Conservation (phyloP, 2,329 filamentous ascomycete species). For the Colletotrichum falcatum region DNA sequence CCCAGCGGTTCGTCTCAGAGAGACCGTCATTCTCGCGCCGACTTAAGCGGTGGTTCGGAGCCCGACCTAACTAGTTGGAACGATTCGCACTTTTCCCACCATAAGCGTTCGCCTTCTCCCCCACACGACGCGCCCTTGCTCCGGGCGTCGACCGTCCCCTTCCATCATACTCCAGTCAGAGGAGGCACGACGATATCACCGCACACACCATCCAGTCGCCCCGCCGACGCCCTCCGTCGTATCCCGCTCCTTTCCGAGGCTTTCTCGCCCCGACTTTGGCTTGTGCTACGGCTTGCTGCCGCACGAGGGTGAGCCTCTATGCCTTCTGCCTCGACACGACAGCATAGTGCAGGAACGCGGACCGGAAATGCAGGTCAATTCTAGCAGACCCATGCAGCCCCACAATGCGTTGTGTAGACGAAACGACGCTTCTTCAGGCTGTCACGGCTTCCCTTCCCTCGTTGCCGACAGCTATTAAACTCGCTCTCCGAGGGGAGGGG, state of each 20-base stretch:
- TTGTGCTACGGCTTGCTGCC: constrained; percentile 24
- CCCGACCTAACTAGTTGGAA: constrained; percentile 30
- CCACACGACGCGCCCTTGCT: background rate
- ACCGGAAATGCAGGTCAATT: constrained; percentile 29
- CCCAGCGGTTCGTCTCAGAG: background rate
- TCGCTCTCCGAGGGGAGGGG: constrained; percentile 13
- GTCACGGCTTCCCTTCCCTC: constrained; percentile 30
- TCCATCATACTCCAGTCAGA: constrained; percentile 6
- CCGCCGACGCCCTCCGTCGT: constrained; percentile 7
- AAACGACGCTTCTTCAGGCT: background rate
- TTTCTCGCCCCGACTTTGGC: constrained; percentile 18
- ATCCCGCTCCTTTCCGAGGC: constrained; percentile 28
- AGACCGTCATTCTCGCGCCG: constrained; percentile 8
- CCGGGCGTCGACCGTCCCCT: background rate
- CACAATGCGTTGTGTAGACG: constrained; percentile 6
- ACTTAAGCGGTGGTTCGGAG: constrained; percentile 19
- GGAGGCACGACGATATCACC: constrained; percentile 22
- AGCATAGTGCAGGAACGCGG: constrained; percentile 21
- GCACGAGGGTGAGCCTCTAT: constrained; percentile 8
- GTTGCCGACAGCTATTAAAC: constrained; percentile 34
- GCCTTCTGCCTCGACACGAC: background rate
- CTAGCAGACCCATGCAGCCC: constrained; percentile 26
- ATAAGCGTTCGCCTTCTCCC: constrained; percentile 5
- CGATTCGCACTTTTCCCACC: constrained; percentile 2
- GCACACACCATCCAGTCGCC: constrained; percentile 12